Base-by-base conservation (phyloP, 2,329 filamentous ascomycete genomes). In the Talaromyces sp. region DNA sequence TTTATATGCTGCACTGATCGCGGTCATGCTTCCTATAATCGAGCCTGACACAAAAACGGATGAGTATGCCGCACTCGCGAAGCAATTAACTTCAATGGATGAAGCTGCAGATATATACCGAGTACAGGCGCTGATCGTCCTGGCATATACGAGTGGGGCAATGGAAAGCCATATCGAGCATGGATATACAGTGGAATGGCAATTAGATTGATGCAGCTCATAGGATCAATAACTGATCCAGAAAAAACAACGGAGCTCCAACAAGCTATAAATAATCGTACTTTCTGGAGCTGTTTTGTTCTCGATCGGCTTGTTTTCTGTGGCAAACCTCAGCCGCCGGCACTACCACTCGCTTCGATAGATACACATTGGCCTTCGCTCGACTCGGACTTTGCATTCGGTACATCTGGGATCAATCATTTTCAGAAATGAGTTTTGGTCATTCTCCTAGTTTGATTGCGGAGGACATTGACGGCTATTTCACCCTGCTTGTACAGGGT, bases 241-340 rank as follows among this genome's bases (percentile, higher is more conserved):
- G 66, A 69, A 2, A 67, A 75, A 31, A 68, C 36, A 45, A 70
- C 72, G 3, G 68, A 71, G 0, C 73, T 76, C 0, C 66, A 69
- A 17, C 45, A 60, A 38, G 69, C 70, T 22, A 74, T 78, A 3
- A 74, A 80, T 43, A 79, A 77, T 2, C 69, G 80, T 1, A 81
- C 80, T 0, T 81, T 80, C 51, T 82, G 81, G 81, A 76, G 76
- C 0, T 82, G 80, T 67, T 81, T 81, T 62, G 76, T 83, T 34
- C 77, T 82, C 73, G 80, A 82, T 65, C 78, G 80, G 10, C 77
- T 81, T 60, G 74, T 82, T 43, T 79, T 79, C 43, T 81, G 78
- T 1, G 79, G 79, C 0, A 80, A 75, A 69, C 68, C 70, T 19
- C 72, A 75, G 72, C 77, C 49, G 68, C 76, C 67, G 1, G 67